phyloP scores from a whole-genome alignment of 75 land plant genomes.

The Pinus tabuliformis region DNA sequence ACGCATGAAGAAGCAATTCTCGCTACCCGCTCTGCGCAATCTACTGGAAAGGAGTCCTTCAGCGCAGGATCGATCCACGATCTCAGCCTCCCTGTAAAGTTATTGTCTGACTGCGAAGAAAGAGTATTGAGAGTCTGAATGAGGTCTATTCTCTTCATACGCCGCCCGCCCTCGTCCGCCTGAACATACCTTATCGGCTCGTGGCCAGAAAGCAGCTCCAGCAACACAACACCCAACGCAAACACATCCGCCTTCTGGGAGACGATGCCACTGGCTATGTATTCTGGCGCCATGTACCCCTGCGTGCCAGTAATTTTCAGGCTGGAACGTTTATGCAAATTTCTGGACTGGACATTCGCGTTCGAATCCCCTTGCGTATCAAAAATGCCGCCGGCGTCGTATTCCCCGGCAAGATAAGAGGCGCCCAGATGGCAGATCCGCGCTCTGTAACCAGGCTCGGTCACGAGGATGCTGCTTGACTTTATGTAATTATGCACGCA shows the following conservation, averaged over 20 bases:
- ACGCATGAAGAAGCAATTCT: constrained; percentile 24
- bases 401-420: constrained; percentile 28
- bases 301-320: constrained; percentile 35
- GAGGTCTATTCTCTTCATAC: background rate
- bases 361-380: too few species aligned
- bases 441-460: constrained; percentile 22
- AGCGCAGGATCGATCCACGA: constrained; percentile 42
- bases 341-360: background rate
- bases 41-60: constrained; percentile 35
- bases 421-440: constrained; percentile 31
- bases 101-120: background rate
- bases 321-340: constrained; percentile 10
- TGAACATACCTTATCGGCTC: constrained; percentile 22
- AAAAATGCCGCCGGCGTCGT: background rate
- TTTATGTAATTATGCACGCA: constrained; percentile 42
- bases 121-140: background rate
- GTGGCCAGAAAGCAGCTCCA: constrained; percentile 38
- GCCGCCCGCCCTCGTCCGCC: background rate
- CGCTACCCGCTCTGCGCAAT: constrained; percentile 24
- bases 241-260: constrained; percentile 35
- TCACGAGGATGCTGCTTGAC: constrained; percentile 32
- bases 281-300: constrained; percentile 59
- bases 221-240: constrained; percentile 36
- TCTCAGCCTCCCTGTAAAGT: constrained; percentile 12
- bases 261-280: constrained; percentile 19